phyloP scores from a whole-genome alignment of 2,329 filamentous ascomycete genomes.

The Neurospora crassa region DNA sequence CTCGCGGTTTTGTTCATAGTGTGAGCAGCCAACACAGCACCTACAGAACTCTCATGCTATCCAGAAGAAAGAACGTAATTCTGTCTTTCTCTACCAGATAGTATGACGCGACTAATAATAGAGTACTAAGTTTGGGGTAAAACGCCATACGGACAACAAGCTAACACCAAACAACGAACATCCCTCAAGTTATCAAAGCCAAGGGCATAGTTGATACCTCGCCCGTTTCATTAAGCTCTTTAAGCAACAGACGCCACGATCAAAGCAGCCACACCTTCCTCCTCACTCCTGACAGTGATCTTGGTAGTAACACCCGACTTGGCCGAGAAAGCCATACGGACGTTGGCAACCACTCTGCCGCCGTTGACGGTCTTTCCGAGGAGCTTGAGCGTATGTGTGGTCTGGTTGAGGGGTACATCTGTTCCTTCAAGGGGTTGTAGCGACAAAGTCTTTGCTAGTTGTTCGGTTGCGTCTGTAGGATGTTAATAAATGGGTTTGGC shows the following conservation, averaged over 20 bases:
- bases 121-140: not conserved
- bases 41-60: not conserved
- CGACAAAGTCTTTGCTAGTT: conserved; percentile 76
- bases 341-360: conserved; percentile 75
- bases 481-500: conserved; percentile 12
- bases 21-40: not conserved
- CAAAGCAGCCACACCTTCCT: conserved; percentile 78
- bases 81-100: conserved; percentile 1
- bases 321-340: conserved; percentile 88
- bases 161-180: not conserved
- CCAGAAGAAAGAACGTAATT: not conserved
- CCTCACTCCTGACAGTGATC: conserved; percentile 84
- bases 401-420: conserved; percentile 79
- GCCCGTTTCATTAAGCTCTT: conserved; percentile 20
- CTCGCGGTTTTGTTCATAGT: not conserved
- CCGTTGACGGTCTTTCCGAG: conserved; percentile 92
- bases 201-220: conserved; percentile 14
- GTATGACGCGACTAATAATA: conserved; percentile 3
- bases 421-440: conserved; percentile 91
- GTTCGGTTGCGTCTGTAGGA: conserved; percentile 73
- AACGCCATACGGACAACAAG: not conserved
- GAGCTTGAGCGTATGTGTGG: conserved; percentile 88
- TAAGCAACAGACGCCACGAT: conserved; percentile 79
- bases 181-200: not conserved
- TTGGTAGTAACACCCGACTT: conserved; percentile 95